Evolutionary conservation across 2,329 filamentous ascomycete genomes (phyloP).

Genomic region (Botrytis fragariae): DNA sequence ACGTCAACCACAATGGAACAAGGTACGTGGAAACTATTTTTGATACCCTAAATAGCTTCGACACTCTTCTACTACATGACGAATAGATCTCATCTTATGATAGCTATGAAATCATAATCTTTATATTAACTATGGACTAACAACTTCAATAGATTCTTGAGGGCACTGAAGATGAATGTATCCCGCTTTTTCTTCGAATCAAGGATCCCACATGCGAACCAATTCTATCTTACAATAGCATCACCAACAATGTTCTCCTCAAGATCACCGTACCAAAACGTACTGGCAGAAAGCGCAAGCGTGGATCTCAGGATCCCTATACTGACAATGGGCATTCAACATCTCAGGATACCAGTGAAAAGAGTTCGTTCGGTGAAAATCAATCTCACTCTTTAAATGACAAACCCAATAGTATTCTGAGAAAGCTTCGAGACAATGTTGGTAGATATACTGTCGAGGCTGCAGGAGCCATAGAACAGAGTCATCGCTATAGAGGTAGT

Average conservation of each 20-base stretch:
- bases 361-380: constrained; percentile 34
- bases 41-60: too few relatives aligned
- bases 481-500: constrained; percentile 77
- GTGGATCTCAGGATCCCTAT: constrained; percentile 69
- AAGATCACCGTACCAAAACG: constrained; percentile 83
- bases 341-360: neutral
- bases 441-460: constrained; percentile 65
- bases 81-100: constrained; percentile 24
- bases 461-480: constrained; percentile 71
- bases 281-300: constrained; percentile 82
- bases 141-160: constrained; percentile 44
- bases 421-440: constrained; percentile 68
- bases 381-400: constrained; percentile 50
- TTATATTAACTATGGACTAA: neutral
- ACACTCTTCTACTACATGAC: neutral
- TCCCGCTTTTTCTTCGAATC: constrained; percentile 73
- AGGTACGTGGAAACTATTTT: constrained; percentile 31
- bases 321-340: constrained; percentile 36
- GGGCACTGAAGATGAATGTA: constrained; percentile 45
- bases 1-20: constrained; percentile 30
- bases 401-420: constrained; percentile 54
- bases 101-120: neutral
- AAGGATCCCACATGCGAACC: constrained; percentile 77
- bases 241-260: constrained; percentile 80
- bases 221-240: constrained; percentile 70